Percentiles rank a stretch among this genome's conserved stretches.
phyloP scores from a whole-genome alignment of 257 asterid species.

The Scutellaria baicalensis region DNA sequence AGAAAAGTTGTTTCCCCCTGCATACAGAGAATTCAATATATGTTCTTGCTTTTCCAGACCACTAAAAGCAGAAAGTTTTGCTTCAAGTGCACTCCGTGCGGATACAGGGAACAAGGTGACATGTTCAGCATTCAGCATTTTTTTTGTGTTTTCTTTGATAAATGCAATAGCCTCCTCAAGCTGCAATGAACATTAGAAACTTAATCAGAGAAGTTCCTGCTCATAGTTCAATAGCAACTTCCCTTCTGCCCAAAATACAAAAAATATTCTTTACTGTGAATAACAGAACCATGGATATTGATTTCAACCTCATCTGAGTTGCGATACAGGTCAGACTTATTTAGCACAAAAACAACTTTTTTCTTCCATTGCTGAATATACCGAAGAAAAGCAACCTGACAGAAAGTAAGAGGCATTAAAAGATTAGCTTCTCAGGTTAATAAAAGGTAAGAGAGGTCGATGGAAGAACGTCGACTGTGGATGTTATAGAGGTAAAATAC shows the following conservation, averaged over 20 bases:
- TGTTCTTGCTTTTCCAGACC: constrained; percentile 29
- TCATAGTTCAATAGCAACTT: not conserved
- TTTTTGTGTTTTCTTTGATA: constrained; percentile 71
- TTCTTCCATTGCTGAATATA: constrained; percentile 96
- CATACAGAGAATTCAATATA: constrained; percentile 29
- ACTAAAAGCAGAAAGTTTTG: constrained; percentile 52
- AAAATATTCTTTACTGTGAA: not conserved
- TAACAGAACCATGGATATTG: constrained; percentile 17
- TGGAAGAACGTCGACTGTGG: not conserved
- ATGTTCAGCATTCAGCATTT: constrained; percentile 67
- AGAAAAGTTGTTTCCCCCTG: constrained; percentile 50
- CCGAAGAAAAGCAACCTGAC: constrained; percentile 86
- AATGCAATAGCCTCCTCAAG: constrained; percentile 78
- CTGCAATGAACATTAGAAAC: constrained; percentile 40
- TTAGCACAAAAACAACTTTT: constrained; percentile 79
- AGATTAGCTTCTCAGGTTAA: constrained; percentile 19
- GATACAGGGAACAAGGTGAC: constrained; percentile 76
- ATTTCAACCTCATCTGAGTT: constrained; percentile 61
- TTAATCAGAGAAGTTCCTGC: constrained; percentile 13
- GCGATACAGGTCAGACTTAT: constrained; percentile 80
- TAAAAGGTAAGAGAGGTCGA: constrained; percentile 1
- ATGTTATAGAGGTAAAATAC: not conserved
- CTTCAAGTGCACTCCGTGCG: constrained; percentile 82
- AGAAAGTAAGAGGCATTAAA: constrained; percentile 12
- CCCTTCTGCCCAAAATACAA: not conserved